Percentiles rank a stretch among this genome's conserved stretches.
Conservation (phyloP, 78 protist species). For the Dictyostelium citrinum region DNA sequence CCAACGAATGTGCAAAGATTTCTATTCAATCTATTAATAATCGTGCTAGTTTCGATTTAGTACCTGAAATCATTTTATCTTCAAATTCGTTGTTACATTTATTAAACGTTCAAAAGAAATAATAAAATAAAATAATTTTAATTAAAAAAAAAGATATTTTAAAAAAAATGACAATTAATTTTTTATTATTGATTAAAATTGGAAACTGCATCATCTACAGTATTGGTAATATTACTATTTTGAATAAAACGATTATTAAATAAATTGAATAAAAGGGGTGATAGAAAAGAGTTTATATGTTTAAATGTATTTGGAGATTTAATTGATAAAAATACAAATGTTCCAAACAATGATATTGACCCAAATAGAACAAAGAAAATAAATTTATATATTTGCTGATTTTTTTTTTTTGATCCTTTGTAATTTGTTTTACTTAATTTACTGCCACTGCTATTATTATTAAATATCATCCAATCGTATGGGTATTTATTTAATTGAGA, state of each 20-base stretch:
- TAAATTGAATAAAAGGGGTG: neutral
- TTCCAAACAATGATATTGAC: slow-evolving; percentile 5
- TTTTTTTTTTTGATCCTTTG: neutral
- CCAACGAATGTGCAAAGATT: slow-evolving; percentile 22
- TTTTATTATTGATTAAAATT: neutral
- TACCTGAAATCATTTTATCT: slow-evolving; percentile 48
- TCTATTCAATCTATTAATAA: slow-evolving; percentile 15
- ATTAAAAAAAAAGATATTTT: neutral
- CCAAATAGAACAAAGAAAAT: slow-evolving; percentile 39
- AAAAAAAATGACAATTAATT: neutral
- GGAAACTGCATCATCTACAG: neutral
- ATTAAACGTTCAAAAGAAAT: neutral
- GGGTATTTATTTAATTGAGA: slow-evolving; percentile 70
- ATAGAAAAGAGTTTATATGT: neutral
- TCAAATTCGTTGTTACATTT: slow-evolving; percentile 31
- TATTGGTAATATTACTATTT: neutral
- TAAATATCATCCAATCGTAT: slow-evolving; percentile 43
- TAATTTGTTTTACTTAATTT: neutral
- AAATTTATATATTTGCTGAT: slow-evolving; percentile 18
- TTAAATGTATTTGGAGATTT: slow-evolving; percentile 2
- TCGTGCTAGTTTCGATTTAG: slow-evolving; percentile 57
- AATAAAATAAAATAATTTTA: no score
- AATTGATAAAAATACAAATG: neutral
- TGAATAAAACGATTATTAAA: neutral
- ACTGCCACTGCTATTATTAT: neutral